Evolutionary conservation across 2,329 filamentous ascomycete genomes (phyloP), one percentile per base, ranked within the genome.

Genomic region (Plectosphaerella sp.): DNA sequence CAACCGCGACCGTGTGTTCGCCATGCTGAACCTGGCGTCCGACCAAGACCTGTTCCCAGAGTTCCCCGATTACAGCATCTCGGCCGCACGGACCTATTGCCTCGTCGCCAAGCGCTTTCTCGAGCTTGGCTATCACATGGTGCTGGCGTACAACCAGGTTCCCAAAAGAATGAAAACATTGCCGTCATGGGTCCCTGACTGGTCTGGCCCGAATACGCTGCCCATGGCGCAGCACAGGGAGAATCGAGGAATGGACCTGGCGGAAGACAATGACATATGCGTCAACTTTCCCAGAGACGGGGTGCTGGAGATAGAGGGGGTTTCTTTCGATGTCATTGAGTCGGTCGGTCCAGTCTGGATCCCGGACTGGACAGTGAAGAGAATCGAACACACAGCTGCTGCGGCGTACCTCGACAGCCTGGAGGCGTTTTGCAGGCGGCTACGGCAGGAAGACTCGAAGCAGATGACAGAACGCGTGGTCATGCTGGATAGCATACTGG

Each of bases 21-120:
- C 52, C 6, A 52, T 56, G 22, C 54, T 56, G n/a, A 52, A 50
- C 45, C 48, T 56, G 3, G 54, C 54, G 9, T 33, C 45, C 2
- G 54, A 56, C 33, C 50, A 50, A 8, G 52, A 56, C 39, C 42
- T 48, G 10, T 51, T 54, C 15, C 35, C 50, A 11, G 45, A 49
- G 7, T 33, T 54, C 15, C 45, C 52, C 7, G 16, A 51, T 18
- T 54, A 54, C 49, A 20, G 12, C 11, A 36, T 47, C 16, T 18
- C 43, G 9, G 45, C 48, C 16, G 37, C 43, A 14, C 7, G 48
- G 2, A 28, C 51, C 24, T 54, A 54, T 11, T 22, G 8, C 4
- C 15, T 45, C 11, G 22, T n/a, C 6, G 41, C 48, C 4, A 36
- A 33, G 4, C 37, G 36, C 14, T 41, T 51, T 2, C 28, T 54